These are phyloP conservation scores for Periconia digitata DNA, from an alignment of 2,329 filamentous ascomycete species.

Conservation along the genomic window DNA sequence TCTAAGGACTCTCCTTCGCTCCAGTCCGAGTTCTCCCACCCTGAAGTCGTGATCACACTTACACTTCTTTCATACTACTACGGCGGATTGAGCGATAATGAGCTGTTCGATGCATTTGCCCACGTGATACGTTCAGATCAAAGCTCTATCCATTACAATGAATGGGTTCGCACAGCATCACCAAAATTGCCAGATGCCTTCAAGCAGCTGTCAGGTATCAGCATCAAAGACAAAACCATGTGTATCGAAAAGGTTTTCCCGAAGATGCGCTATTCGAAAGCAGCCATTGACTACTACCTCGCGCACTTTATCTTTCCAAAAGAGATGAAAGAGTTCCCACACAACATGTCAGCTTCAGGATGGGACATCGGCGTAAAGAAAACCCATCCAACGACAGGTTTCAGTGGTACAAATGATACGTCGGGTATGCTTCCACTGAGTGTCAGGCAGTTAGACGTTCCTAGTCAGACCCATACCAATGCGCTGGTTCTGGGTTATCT, in stretches of 20 bases:
- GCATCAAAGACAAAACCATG: constrained; percentile 51
- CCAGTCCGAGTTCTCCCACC: constrained; percentile 67
- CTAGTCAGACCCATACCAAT: constrained; percentile 64
- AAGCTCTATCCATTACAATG: constrained; percentile 52
- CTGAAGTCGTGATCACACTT: constrained; percentile 65
- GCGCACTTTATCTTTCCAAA: constrained; percentile 60
- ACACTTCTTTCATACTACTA: constrained; percentile 71
- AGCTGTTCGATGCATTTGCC: constrained; percentile 53
- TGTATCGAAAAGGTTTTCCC: constrained; percentile 57
- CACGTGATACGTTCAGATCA: constrained; percentile 57
- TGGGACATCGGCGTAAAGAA: constrained; percentile 64
- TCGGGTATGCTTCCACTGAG: constrained; percentile 57
- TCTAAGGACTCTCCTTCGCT: constrained; percentile 66
- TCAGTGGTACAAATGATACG: constrained; percentile 71
- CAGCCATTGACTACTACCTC: constrained; percentile 65
- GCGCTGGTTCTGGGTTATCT: constrained; percentile 65
- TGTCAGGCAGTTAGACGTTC: constrained; percentile 59
- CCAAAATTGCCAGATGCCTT: constrained; percentile 45
- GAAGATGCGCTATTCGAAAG: constrained; percentile 54
- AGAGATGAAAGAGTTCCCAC: constrained; percentile 62
- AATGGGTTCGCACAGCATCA: constrained; percentile 45
- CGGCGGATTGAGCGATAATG: constrained; percentile 53
- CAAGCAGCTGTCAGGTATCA: constrained; percentile 23
- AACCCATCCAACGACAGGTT: constrained; percentile 60
- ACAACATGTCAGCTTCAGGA: constrained; percentile 65